phyloP scores from a whole-genome alignment of 2,329 filamentous ascomycete genomes.

The Kalmusia sp. region DNA sequence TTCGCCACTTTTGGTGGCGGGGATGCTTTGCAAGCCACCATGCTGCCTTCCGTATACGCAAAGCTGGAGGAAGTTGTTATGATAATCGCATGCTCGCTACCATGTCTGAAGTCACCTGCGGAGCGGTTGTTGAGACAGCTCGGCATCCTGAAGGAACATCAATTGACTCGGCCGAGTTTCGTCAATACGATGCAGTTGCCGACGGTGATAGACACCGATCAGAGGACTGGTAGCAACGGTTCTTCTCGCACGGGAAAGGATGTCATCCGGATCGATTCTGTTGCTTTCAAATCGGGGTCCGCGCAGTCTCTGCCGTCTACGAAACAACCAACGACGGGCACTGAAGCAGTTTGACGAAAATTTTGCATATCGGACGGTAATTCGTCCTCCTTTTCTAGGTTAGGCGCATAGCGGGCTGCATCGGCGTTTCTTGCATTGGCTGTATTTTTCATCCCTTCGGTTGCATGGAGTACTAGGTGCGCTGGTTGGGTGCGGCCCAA shows the following conservation, averaged over 20 bases:
- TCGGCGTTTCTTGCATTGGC: too few relatives aligned
- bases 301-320: not conserved
- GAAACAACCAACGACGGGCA: not conserved
- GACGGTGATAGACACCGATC: conserved; percentile 11
- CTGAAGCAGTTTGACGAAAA: not conserved
- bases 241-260: conserved; percentile 11
- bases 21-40: conserved; percentile 33
- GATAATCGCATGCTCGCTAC: conserved; percentile 35
- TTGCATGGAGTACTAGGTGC: too few relatives aligned
- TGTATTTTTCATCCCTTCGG: too few relatives aligned
- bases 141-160: conserved; percentile 25
- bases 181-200: conserved; percentile 16
- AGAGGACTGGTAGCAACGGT: conserved; percentile 12
- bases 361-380: too few relatives aligned
- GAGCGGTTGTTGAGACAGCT: conserved; percentile 27
- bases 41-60: conserved; percentile 30
- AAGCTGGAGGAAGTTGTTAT: conserved; percentile 36
- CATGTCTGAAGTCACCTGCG: conserved; percentile 29
- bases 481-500: too few relatives aligned
- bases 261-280: conserved; percentile 20
- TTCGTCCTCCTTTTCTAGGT: too few relatives aligned
- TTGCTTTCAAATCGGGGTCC: conserved; percentile 20
- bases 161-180: conserved; percentile 26
- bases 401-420: too few relatives aligned
- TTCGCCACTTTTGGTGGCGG: conserved; percentile 29